Evolutionary conservation across 2,329 filamentous ascomycete species (phyloP).

Genomic region (Neospermospora avenae): DNA sequence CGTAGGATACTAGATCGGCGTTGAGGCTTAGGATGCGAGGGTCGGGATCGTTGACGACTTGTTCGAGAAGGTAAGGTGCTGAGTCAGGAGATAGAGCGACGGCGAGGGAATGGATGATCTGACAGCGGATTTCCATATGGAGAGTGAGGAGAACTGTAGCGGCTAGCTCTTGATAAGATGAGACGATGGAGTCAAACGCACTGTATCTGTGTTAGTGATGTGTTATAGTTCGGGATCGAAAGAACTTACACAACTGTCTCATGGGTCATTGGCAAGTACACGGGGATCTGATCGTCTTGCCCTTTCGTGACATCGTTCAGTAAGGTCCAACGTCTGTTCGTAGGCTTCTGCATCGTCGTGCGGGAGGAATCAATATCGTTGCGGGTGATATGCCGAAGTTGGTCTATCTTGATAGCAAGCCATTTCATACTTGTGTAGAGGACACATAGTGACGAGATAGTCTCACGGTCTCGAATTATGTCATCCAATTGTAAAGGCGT

Average conservation of each 20-base stretch:
- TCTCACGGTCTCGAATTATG: conserved; percentile 85
- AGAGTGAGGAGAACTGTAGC: conserved; percentile 77
- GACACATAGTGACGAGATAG: conserved; percentile 78
- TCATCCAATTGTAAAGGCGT: conserved; percentile 70
- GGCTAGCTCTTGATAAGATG: conserved; percentile 78
- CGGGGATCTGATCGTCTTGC: conserved; percentile 59
- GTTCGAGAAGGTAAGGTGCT: conserved; percentile 63
- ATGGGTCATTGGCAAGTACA: conserved; percentile 83
- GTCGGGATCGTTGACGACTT: conserved; percentile 74
- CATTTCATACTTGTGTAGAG: conserved; percentile 98
- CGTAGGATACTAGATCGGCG: conserved; percentile 78
- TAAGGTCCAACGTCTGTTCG: conserved; percentile 76
- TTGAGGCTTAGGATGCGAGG: conserved; percentile 80
- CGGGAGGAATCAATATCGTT: conserved; percentile 65
- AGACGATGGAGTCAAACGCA: conserved; percentile 82
- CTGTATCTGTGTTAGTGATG: conserved; percentile 39
- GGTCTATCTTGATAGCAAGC: conserved; percentile 79
- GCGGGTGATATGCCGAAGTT: conserved; percentile 77
- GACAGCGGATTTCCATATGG: conserved; percentile 84
- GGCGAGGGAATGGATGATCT: conserved; percentile 75
- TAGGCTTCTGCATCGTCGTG: conserved; percentile 29
- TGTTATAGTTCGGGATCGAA: not conserved
- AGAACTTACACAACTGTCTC: conserved; percentile 72
- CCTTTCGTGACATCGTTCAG: conserved; percentile 61
- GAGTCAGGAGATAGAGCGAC: conserved; percentile 58